Evolutionary conservation across 306 rosid species (phyloP), one percentile per base, ranked within the genome.

Genomic region (Prunus salicina): DNA sequence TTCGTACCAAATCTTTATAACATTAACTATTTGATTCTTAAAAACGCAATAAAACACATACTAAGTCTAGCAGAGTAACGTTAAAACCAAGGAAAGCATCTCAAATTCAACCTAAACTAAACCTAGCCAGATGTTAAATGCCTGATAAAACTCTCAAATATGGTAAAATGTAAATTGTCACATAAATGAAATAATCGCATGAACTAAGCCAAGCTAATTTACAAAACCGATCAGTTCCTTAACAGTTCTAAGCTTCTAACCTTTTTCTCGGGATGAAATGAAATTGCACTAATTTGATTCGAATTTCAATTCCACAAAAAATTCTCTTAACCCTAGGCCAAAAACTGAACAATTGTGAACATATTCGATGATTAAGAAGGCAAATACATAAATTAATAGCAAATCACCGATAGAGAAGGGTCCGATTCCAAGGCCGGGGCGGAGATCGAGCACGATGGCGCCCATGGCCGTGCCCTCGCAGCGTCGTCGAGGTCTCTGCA

Each of bases 391-490:
- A 50, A 12, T 4, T 19, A 20, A 16, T 1, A 4, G 70, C 22
- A 0, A 76, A 79, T 43, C 86, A 96, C 99, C 98, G 24, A 96
- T 84, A 14, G 93, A 79, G 85, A 96, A 96, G 27, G 98, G 97
- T 24, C 99, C 99, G 76, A 96, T 82, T 24, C 97, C 98, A 63
- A 84, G 79, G 61, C 98, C 98, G 49, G 98, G 97, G 0, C 95
- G 96, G 24, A 96, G 97, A 87, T 96, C 99, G 77, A 96, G 99
- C 50, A 87, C 88, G 82, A 96, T 96, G 46, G 99, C 97, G 64
- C 99, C 99, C 98, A 96, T 96, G 82, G 98, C 96, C 30, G 97
- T 91, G 86, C 99, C 99, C 81, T 96, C 99, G 82, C 96, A 92
- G 52, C 99, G 98, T 55, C 98, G 92, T 64, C 93, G 84, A 6